Conservation (phyloP, 176 grass and related monocot species). For the Avena eriantha region DNA sequence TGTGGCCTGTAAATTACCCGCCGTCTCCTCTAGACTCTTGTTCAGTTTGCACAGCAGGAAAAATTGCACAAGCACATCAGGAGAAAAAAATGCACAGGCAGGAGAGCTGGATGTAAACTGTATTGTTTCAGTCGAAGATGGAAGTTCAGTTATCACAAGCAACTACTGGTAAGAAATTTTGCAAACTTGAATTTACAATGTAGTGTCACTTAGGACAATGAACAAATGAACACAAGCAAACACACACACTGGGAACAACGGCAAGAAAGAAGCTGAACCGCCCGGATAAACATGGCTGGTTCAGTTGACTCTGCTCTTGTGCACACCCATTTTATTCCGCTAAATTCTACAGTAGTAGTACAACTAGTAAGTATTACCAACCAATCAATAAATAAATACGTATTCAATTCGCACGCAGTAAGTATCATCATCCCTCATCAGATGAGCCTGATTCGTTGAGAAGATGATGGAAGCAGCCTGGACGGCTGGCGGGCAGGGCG, state of each 20-base stretch:
- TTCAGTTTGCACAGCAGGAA: neutral
- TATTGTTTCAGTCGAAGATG: neutral
- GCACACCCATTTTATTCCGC: constrained; percentile 34
- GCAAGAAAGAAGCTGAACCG: constrained; percentile 3
- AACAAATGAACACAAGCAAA: neutral
- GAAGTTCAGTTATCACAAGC: neutral
- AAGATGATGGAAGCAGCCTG: neutral
- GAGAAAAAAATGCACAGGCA: neutral
- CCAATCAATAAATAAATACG: neutral
- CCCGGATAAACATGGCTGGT: constrained; percentile 1
- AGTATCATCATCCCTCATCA: neutral
- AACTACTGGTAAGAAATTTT: constrained; percentile 1
- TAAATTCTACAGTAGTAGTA: neutral
- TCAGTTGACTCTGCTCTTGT: neutral
- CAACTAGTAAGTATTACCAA: neutral
- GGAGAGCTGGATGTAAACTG: neutral
- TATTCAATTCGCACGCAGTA: neutral
- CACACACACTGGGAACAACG: constrained; percentile 21
- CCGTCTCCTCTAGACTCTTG: too few relatives aligned
- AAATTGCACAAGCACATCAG: neutral
- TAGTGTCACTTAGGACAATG: neutral
- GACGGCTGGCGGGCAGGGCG: neutral
- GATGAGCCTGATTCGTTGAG: constrained; percentile 15
- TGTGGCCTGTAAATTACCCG: too few relatives aligned
- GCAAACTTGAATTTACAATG: constrained; percentile 70